phyloP scores from a whole-genome alignment of 257 asterid species.

The Oldenlandia corymbosa region DNA sequence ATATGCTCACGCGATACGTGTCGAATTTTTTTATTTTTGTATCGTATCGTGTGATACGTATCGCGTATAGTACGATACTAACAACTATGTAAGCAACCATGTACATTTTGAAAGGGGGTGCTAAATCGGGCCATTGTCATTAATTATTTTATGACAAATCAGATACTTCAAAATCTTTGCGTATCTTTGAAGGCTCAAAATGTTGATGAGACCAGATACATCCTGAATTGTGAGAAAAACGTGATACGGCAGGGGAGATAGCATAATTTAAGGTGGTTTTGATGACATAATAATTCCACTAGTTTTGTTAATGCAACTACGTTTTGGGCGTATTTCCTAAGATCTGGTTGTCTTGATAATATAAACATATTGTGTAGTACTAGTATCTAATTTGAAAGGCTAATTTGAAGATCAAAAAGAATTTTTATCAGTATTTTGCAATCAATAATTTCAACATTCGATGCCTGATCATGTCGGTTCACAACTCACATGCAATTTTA shows the following conservation, averaged over 20 bases:
- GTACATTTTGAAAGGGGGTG: too few species aligned
- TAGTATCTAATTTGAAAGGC: neutral
- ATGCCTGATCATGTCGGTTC: neutral
- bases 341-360: too few species aligned
- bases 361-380: too few species aligned
- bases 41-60: too few species aligned
- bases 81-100: too few species aligned
- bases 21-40: too few species aligned
- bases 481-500: neutral
- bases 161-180: neutral
- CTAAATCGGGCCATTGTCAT: too few species aligned
- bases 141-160: neutral
- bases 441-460: neutral
- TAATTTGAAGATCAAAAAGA: neutral
- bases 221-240: conserved; percentile 18
- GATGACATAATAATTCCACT: neutral
- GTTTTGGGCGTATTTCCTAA: too few species aligned
- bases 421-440: neutral
- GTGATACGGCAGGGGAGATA: conserved; percentile 18
- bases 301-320: neutral
- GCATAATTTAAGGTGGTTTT: conserved; percentile 3
- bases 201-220: conserved; percentile 14
- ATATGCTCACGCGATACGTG: too few species aligned
- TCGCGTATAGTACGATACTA: too few species aligned
- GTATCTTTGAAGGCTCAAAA: conserved; percentile 7